These are phyloP conservation scores for Neonectria hederae DNA, from an alignment of 2,329 filamentous ascomycete genomes.

Conservation along the genomic window DNA sequence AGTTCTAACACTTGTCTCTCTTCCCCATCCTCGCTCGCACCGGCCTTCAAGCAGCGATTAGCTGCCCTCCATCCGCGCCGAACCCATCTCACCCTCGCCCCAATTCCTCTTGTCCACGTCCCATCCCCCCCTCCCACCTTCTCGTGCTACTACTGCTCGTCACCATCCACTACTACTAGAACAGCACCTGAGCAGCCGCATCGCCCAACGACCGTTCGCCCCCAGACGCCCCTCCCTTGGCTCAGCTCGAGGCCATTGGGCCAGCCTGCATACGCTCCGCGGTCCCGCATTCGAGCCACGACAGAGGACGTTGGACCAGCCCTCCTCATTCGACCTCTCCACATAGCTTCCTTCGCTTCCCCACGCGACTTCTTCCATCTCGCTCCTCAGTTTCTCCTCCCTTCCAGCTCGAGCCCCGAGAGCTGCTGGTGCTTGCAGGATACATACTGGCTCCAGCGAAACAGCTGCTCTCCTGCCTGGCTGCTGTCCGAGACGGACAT, in stretches of 20 bases:
- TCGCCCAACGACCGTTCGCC: conserved; percentile 43
- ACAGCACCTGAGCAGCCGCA: conserved; percentile 42
- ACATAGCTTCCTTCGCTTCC: conserved; percentile 46
- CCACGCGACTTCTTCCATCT: conserved; percentile 48
- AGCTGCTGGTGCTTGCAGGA: conserved; percentile 48
- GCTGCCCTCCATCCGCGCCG: conserved; percentile 22
- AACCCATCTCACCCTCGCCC: conserved; percentile 29
- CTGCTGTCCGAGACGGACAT: conserved; percentile 36
- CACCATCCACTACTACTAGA: conserved; percentile 41
- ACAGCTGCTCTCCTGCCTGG: conserved; percentile 41
- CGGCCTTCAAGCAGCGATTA: conserved; percentile 3
- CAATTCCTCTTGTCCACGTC: conserved; percentile 34
- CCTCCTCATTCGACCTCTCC: conserved; percentile 48
- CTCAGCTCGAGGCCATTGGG: conserved; percentile 47
- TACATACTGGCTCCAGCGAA: conserved; percentile 46
- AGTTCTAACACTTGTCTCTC: conserved; percentile 10
- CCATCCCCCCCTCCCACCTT: conserved; percentile 39
- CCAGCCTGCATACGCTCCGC: conserved; percentile 50
- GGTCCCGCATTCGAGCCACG: conserved; percentile 53
- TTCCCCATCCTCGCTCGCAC: conserved; percentile 5
- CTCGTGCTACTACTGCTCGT: conserved; percentile 37
- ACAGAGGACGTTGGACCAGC: conserved; percentile 47
- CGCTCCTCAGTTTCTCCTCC: conserved; percentile 46
- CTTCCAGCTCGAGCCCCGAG: conserved; percentile 43
- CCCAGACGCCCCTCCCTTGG: conserved; percentile 42